phyloP scores from a whole-genome alignment of 2,329 filamentous ascomycete genomes.

The Acrocalymma vagum region DNA sequence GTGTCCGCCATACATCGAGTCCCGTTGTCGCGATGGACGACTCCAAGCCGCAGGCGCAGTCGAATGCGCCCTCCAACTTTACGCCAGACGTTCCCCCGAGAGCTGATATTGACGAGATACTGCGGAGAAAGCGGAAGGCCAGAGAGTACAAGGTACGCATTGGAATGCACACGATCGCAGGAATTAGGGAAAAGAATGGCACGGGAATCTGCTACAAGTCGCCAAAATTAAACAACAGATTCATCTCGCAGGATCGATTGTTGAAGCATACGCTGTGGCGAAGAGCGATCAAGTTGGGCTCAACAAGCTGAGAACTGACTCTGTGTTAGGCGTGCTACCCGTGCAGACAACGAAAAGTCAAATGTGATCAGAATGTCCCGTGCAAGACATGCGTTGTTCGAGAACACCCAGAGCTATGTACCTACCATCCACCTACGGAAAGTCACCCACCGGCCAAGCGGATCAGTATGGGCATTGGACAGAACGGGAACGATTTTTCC shows the following conservation, averaged over 20 bases:
- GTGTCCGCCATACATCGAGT: constrained; percentile 13
- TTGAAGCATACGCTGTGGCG: no score
- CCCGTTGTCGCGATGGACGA: constrained; percentile 39
- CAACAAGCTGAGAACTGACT: no score
- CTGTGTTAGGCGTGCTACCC: constrained; percentile 55
- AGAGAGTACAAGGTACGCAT: constrained; percentile 57
- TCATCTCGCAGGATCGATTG: no score
- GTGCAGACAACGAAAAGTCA: constrained; percentile 56
- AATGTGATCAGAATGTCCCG: constrained; percentile 57
- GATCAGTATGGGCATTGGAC: constrained; percentile 40
- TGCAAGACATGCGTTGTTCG: constrained; percentile 61
- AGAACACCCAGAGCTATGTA: constrained; percentile 61
- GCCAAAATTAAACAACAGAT: no score
- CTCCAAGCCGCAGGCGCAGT: constrained; percentile 31
- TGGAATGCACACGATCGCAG: no score
- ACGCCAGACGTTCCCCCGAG: constrained; percentile 49
- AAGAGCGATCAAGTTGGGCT: no score
- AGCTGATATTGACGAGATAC: constrained; percentile 58
- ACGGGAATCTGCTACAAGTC: no score
- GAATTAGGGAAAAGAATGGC: no score
- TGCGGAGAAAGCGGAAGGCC: constrained; percentile 60
- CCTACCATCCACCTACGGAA: constrained; percentile 51
- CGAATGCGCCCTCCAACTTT: constrained; percentile 27
- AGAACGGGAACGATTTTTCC: constrained; percentile 47
- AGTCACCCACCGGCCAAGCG: constrained; percentile 51